These are phyloP conservation scores for Lasiosphaeria ovina DNA, from an alignment of 495 filamentous ascomycete species.

Conservation along the genomic window DNA sequence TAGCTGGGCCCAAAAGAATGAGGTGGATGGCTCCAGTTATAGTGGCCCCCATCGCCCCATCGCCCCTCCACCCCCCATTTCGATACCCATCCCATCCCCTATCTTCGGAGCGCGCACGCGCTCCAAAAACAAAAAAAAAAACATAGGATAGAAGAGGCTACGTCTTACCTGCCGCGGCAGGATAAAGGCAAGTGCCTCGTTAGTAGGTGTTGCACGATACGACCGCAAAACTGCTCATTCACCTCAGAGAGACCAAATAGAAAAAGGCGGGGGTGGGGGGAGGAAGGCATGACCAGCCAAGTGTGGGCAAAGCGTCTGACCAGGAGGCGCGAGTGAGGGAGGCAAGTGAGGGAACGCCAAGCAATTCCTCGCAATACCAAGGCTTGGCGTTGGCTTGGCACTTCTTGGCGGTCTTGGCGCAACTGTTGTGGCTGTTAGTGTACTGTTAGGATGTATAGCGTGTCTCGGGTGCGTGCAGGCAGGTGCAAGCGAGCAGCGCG, in stretches of 20 bases:
- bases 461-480: background rate
- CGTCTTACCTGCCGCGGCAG: background rate
- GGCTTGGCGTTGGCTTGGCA: conserved; percentile 35
- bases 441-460: background rate
- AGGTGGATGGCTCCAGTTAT: no score
- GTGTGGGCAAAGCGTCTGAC: conserved; percentile 23
- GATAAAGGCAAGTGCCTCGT: background rate
- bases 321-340: conserved; percentile 17
- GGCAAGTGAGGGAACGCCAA: conserved; percentile 26
- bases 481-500: no score
- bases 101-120: no score
- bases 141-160: no score
- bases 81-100: no score
- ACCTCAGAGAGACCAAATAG: background rate
- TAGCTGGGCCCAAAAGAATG: no score
- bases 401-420: conserved; percentile 16
- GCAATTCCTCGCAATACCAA: conserved; percentile 32
- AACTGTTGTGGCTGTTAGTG: conserved; percentile 26
- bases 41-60: no score
- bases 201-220: background rate
- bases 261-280: background rate
- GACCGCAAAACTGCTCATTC: background rate
- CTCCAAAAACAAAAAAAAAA: no score
- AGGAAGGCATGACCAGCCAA: conserved; percentile 8
- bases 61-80: no score